Percentiles rank a stretch among this genome's conserved stretches.
These are phyloP conservation scores for Terfezia claveryi DNA, from an alignment of 495 filamentous ascomycete genomes.

Conservation along the genomic window DNA sequence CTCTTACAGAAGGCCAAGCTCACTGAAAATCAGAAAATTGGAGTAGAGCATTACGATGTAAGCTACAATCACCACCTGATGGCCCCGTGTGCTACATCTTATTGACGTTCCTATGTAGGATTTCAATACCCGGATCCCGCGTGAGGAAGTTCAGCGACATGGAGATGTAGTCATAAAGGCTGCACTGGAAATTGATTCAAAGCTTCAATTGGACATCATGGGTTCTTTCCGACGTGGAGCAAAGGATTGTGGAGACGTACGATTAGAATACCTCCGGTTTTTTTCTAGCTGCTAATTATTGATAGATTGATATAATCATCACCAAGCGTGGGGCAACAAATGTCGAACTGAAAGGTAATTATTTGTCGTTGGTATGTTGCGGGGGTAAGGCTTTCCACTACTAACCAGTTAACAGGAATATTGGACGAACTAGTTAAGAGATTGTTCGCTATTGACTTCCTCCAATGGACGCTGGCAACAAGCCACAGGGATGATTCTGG, in stretches of 20 bases:
- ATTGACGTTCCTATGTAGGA: conserved; percentile 23
- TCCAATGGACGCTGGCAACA: conserved; percentile 24
- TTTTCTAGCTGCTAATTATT: background rate
- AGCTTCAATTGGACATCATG: conserved; percentile 25
- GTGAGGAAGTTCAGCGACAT: conserved; percentile 50
- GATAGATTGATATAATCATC: conserved; percentile 68
- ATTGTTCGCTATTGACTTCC: conserved; percentile 39
- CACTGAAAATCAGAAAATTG: conserved; percentile 52
- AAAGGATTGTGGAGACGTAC: conserved; percentile 16
- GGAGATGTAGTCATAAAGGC: conserved; percentile 42
- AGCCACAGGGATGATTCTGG: conserved; percentile 24
- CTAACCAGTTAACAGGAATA: background rate
- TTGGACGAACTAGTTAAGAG: conserved; percentile 35
- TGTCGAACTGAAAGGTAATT: conserved; percentile 2
- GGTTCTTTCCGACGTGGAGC: conserved; percentile 59
- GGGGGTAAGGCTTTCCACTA: too few relatives aligned
- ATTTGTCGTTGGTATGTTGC: too few relatives aligned
- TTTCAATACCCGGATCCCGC: conserved; percentile 61
- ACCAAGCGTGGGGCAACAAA: conserved; percentile 31
- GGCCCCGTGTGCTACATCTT: too few relatives aligned
- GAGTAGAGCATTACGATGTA: conserved; percentile 49
- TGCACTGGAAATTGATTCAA: conserved; percentile 37
- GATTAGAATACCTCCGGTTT: background rate
- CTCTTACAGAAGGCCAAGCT: conserved; percentile 40
- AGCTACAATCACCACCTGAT: background rate